phyloP scores from a whole-genome alignment of 805 yeast species.

The Spathaspora passalidarum region DNA sequence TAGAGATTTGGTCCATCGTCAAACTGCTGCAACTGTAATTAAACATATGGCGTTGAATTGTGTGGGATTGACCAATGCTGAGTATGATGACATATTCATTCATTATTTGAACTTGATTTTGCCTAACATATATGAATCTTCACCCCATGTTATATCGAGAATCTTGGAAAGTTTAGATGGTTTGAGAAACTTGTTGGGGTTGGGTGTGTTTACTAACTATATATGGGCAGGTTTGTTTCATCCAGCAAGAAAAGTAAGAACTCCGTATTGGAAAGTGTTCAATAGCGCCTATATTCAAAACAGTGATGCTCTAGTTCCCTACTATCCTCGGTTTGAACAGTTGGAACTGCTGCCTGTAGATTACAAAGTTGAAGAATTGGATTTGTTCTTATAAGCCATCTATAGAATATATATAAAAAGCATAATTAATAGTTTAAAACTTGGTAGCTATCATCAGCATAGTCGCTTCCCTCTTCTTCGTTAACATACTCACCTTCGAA shows the following conservation, averaged over 20 bases:
- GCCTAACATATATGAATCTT: constrained; percentile 91
- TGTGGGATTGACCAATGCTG: constrained; percentile 68
- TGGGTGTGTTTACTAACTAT: constrained; percentile 72
- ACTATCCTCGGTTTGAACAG: constrained; percentile 60
- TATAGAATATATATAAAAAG: not conserved
- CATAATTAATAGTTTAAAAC: not conserved
- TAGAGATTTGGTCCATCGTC: constrained; percentile 89
- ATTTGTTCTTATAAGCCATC: constrained; percentile 30
- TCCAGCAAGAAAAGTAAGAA: constrained; percentile 84
- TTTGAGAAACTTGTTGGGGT: constrained; percentile 68
- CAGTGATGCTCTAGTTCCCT: constrained; percentile 76
- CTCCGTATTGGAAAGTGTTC: constrained; percentile 81
- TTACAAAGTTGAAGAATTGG: constrained; percentile 50
- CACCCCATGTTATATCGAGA: constrained; percentile 89
- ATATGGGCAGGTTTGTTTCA: constrained; percentile 88
- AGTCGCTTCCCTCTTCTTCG: constrained; percentile 24
- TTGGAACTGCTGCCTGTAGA: not conserved
- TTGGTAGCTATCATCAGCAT: constrained; percentile 26
- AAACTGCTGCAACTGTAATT: constrained; percentile 88
- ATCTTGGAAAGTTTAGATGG: constrained; percentile 79
- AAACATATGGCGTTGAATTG: constrained; percentile 79
- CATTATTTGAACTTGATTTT: constrained; percentile 77
- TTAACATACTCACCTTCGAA: constrained; percentile 28
- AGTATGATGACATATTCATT: constrained; percentile 57
- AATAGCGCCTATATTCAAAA: constrained; percentile 73